Conservation (phyloP, 345 rosid genomes). For the Toxicodendron radicans region DNA sequence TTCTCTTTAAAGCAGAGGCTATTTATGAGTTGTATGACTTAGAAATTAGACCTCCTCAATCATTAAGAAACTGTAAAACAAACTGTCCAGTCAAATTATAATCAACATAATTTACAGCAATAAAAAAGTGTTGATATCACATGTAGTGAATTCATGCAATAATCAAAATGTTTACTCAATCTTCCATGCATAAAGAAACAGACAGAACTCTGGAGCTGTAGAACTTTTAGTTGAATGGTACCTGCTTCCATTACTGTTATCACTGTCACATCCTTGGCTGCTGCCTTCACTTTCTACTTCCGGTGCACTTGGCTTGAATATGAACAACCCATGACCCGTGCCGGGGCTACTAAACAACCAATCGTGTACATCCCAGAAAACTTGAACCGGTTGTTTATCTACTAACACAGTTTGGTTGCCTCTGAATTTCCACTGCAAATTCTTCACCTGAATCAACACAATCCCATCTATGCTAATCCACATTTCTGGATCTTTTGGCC, state of each 20-base stretch:
- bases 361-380: conserved; percentile 92
- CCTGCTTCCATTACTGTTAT: conserved; percentile 54
- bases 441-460: conserved; percentile 70
- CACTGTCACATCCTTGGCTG: conserved; percentile 50
- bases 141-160: neutral
- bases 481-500: conserved; percentile 80
- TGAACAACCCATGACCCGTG: conserved; percentile 69
- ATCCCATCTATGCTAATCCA: conserved; percentile 92
- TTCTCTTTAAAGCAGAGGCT: neutral
- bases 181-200: conserved; percentile 90
- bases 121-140: neutral
- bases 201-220: conserved; percentile 60
- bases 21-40: neutral
- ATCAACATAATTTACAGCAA: conserved; percentile 16
- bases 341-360: conserved; percentile 78
- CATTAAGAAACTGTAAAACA: neutral
- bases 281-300: conserved; percentile 61
- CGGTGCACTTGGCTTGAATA: conserved; percentile 71
- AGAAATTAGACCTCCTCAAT: neutral
- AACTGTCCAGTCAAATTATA: neutral
- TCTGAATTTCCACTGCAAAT: conserved; percentile 93
- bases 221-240: conserved; percentile 52
- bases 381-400: conserved; percentile 70
- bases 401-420: conserved; percentile 89
- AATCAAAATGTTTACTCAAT: conserved; percentile 46